Base-by-base conservation (phyloP, 2,329 filamentous ascomycete species). In the Aspergillus sp. region DNA sequence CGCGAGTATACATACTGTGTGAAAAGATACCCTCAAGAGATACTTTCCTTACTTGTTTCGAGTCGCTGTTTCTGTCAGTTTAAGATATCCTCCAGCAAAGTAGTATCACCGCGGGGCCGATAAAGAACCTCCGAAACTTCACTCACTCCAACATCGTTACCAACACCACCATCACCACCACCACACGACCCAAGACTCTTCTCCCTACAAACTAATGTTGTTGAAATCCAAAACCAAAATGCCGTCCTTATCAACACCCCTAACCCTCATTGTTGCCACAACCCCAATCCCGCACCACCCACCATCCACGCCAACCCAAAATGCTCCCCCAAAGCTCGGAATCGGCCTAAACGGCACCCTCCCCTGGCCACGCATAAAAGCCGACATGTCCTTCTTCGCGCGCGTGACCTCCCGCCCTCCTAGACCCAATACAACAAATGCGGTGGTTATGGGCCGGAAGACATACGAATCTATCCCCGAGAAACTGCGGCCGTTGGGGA, bases 391-490 rank as follows among this genome's bases (percentile, higher is more conserved):
- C 35, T 97, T 95, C 68, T 98, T 98, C 67, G 86, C 89, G 15
- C 84, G 90, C 50, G 85, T 95, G 37, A 97, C 91, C 3, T 89
- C 87, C 59, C 81, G 84, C 13, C 52, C 66, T 3, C 62, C 66
- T 0, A 49, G 50, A 3, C 47, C 60, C 0, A 55, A 53, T 2
- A 56, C 46, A 22, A 63, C 60, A 1, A 91, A 90, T 67, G 86
- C 88, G 15, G 88, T 97, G 45, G 85, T 98, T 58, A 98, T 98
- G 93, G 93, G 93, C 51, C 86, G 93, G 62, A 96, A 94, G 70
- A 98, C 93, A 0, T 98, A 91, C 85, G 89, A 95, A 45, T 89
- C 84, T 54, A 91, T 98, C 51, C 91, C 93, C 2, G 63, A 75
- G 5, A 79, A 76, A 45, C 90, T 93, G 65, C 79, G 90, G 2